These are phyloP conservation scores for Trichoderma atrobrunneum DNA, from an alignment of 2,329 filamentous ascomycete species.

Conservation along the genomic window DNA sequence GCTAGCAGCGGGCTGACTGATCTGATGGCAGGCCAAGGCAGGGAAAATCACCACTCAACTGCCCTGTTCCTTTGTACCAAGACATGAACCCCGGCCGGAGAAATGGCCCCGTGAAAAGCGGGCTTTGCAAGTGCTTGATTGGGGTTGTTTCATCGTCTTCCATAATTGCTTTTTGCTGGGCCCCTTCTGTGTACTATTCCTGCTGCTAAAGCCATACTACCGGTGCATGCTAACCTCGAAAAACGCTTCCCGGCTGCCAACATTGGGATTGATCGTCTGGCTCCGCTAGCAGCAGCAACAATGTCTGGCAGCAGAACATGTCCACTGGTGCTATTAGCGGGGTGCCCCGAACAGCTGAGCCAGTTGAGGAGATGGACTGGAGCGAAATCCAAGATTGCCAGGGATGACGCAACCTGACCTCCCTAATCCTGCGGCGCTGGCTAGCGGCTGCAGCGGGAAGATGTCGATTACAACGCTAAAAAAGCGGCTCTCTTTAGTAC, in stretches of 20 bases:
- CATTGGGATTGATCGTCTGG: background rate
- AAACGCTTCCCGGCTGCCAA: background rate
- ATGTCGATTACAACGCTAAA: conserved; percentile 1
- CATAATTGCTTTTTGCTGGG: background rate
- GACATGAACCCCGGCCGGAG: conserved; percentile 19
- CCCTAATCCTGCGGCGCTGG: background rate
- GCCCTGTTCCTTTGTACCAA: background rate
- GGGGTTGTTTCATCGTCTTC: conserved; percentile 8
- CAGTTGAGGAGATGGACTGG: background rate
- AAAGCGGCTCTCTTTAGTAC: background rate
- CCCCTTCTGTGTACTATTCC: background rate
- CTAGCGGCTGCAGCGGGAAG: conserved; percentile 15
- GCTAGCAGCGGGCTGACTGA: conserved; percentile 2
- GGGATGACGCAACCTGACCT: conserved; percentile 14
- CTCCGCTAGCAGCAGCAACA: conserved; percentile 5
- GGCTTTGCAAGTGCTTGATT: conserved; percentile 17
- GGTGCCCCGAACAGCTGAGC: background rate
- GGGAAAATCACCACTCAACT: background rate
- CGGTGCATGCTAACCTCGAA: background rate
- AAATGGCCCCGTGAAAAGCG: conserved; percentile 26
- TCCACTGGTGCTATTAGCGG: background rate
- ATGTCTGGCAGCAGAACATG: background rate
- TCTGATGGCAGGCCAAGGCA: background rate
- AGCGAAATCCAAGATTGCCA: background rate
- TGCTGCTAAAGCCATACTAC: background rate